Conservation (phyloP, 164 flowering plant species). For the Liriodendron chinense region DNA sequence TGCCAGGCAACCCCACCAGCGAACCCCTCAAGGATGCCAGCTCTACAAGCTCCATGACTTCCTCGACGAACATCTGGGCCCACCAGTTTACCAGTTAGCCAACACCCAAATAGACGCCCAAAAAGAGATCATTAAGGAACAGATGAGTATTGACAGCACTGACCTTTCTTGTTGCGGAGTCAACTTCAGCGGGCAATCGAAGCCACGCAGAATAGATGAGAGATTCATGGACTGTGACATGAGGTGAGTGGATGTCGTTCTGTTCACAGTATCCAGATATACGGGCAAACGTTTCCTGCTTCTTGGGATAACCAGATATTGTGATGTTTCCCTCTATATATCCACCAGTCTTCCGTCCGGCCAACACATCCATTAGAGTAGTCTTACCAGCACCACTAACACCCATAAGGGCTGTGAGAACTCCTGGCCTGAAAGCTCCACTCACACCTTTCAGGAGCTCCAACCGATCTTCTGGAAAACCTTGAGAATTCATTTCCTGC, state of each 20-base stretch:
- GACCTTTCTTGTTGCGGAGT: slow-evolving; percentile 26
- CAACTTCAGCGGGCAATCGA: slow-evolving; percentile 37
- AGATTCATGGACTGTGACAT: slow-evolving; percentile 48
- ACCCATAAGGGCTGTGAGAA: slow-evolving; percentile 11
- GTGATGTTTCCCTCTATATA: slow-evolving; percentile 14
- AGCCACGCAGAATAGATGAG: slow-evolving; percentile 55
- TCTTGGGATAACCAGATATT: slow-evolving; percentile 30
- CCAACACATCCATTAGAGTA: slow-evolving; percentile 73
- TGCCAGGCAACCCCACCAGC: slow-evolving; percentile 44
- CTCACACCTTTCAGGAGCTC: slow-evolving; percentile 11
- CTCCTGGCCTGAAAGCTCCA: slow-evolving; percentile 15
- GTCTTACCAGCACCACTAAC: slow-evolving; percentile 51
- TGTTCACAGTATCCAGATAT: slow-evolving; percentile 49
- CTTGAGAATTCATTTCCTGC: slow-evolving; percentile 28
- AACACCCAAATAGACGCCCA: neutral
- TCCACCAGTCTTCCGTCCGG: slow-evolving; percentile 83
- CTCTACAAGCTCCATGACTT: slow-evolving; percentile 56
- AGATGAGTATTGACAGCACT: neutral
- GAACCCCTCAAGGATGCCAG: slow-evolving; percentile 29
- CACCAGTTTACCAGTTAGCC: slow-evolving; percentile 19
- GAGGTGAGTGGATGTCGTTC: slow-evolving; percentile 26
- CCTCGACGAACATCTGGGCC: slow-evolving; percentile 43
- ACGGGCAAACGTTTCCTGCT: slow-evolving; percentile 38
- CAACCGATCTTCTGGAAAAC: slow-evolving; percentile 23
- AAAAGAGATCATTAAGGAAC: neutral